Evolutionary conservation across 1,284 basidiomycete species (phyloP).

Genomic region (Marasmius tenuissimus): DNA sequence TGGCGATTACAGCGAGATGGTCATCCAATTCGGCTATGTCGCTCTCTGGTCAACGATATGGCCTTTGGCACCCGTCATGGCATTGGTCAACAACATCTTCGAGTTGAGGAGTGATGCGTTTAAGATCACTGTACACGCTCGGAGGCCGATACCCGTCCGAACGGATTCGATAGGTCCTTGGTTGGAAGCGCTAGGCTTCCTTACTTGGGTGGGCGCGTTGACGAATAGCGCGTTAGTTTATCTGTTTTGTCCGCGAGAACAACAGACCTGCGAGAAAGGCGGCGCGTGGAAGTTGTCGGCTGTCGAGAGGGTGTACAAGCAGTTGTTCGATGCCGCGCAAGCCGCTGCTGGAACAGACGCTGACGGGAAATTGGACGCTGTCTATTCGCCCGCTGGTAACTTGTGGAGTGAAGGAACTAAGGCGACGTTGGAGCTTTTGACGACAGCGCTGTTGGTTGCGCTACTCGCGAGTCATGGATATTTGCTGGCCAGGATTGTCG

Average conservation of each 20-base stretch:
- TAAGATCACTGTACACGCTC: constrained; percentile 87
- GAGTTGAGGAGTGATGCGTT: constrained; percentile 94
- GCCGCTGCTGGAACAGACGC: neutral
- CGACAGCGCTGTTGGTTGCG: constrained; percentile 73
- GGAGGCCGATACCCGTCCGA: constrained; percentile 83
- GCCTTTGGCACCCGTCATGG: constrained; percentile 88
- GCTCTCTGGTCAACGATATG: constrained; percentile 92
- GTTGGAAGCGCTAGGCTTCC: constrained; percentile 86
- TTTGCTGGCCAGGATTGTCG: constrained; percentile 61
- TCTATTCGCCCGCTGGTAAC: neutral
- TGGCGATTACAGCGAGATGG: constrained; percentile 93
- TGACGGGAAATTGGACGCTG: neutral
- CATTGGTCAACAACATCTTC: constrained; percentile 84
- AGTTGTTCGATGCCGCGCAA: constrained; percentile 18
- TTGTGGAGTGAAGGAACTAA: constrained; percentile 15
- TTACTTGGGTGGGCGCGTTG: constrained; percentile 85
- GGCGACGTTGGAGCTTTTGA: constrained; percentile 54
- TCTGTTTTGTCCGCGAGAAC: constrained; percentile 59
- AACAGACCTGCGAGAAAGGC: neutral
- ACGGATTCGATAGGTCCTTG: constrained; percentile 94
- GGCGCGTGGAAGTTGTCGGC: neutral
- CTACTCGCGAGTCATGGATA: constrained; percentile 83
- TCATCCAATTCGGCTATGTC: constrained; percentile 92
- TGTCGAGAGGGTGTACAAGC: constrained; percentile 20
- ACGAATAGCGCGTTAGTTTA: constrained; percentile 87